These are phyloP conservation scores for Salix suchowensis DNA, from an alignment of 345 rosid genomes.

Conservation along the genomic window DNA sequence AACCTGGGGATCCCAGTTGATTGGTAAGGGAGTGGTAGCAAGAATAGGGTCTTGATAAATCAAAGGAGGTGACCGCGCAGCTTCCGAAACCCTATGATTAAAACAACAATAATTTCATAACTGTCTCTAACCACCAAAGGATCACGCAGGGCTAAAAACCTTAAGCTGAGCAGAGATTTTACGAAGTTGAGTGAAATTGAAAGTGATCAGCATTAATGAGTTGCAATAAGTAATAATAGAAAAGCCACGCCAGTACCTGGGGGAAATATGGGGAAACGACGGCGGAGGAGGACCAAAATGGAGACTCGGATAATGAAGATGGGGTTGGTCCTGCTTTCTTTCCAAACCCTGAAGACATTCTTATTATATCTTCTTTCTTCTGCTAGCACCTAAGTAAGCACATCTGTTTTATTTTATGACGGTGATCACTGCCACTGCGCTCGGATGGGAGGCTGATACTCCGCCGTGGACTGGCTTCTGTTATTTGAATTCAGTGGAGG, in stretches of 20 bases:
- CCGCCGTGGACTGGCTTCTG: too few species aligned
- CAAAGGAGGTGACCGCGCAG: constrained; percentile 19
- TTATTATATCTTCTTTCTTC: background rate
- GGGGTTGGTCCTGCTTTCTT: constrained; percentile 42
- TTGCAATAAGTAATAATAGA: background rate
- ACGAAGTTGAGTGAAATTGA: too few species aligned
- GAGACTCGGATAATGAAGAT: constrained; percentile 13
- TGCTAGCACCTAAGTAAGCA: background rate
- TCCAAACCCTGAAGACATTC: constrained; percentile 43
- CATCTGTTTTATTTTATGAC: too few species aligned
- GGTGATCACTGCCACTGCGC: too few species aligned
- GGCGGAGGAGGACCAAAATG: constrained; percentile 26
- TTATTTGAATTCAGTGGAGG: too few species aligned
- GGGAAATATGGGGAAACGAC: background rate
- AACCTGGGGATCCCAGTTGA: constrained; percentile 28
- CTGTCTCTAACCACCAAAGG: background rate
- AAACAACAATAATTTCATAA: constrained; percentile 1
- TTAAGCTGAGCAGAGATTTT: too few species aligned
- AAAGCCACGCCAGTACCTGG: constrained; percentile 19
- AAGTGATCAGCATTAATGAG: background rate
- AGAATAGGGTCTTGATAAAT: constrained; percentile 22
- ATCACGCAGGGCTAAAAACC: background rate
- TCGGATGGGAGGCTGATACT: too few species aligned
- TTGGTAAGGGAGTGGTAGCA: constrained; percentile 20
- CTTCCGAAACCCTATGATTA: constrained; percentile 21